Evolutionary conservation across 495 filamentous ascomycete genomes (phyloP).

Genomic region (Penicillium paradoxum): DNA sequence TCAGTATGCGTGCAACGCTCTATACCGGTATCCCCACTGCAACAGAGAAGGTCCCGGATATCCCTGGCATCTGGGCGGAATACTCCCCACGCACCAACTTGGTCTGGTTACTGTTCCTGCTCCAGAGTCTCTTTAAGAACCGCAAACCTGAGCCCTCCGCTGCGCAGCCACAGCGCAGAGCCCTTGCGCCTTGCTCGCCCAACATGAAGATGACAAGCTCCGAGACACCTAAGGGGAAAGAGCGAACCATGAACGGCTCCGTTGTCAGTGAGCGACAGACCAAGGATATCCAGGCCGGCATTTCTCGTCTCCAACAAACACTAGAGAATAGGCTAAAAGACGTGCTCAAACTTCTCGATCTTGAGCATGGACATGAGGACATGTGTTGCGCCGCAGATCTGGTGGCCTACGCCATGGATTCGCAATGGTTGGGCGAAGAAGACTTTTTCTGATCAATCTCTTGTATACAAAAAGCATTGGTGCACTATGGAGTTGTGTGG

Average conservation of each 20-base stretch:
- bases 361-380: conserved; percentile 39
- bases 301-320: conserved; percentile 25
- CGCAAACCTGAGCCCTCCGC: conserved; percentile 22
- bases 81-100: conserved; percentile 47
- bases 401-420: conserved; percentile 45
- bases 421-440: conserved; percentile 37
- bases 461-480: not conserved
- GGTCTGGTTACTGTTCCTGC: conserved; percentile 48
- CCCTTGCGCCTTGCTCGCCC: conserved; percentile 35
- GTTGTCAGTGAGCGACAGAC: conserved; percentile 9
- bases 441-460: conserved; percentile 33
- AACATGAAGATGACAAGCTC: conserved; percentile 23
- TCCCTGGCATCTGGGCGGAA: conserved; percentile 42
- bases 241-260: not conserved
- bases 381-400: conserved; percentile 49
- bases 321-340: conserved; percentile 31
- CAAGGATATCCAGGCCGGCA: conserved; percentile 11
- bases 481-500: not conserved
- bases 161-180: conserved; percentile 18
- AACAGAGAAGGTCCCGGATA: conserved; percentile 26
- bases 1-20: conserved; percentile 39
- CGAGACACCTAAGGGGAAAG: conserved; percentile 8
- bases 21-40: conserved; percentile 33
- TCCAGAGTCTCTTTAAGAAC: conserved; percentile 43
- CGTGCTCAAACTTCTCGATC: conserved; percentile 36